Evolutionary conservation across 1,139 yeast genomes (phyloP), one percentile per base, ranked within the genome.

Genomic region (Candida neerlandica): DNA sequence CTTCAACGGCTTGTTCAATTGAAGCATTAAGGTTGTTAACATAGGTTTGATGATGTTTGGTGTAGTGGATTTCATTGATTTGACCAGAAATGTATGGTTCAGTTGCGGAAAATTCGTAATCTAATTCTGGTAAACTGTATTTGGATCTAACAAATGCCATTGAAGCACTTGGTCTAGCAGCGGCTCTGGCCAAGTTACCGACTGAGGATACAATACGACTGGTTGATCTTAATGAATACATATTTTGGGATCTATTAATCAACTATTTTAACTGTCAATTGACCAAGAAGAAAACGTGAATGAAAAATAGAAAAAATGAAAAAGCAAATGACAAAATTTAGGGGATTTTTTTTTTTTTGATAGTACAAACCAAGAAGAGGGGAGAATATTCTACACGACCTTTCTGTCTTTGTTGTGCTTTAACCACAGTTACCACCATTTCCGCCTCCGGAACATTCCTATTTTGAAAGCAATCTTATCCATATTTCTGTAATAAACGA

Each of bases 21-120:
- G 96, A 92, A 39, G 85, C 73, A 74, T 92, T 92, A 77, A 84
- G 89, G 45, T 96, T 95, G 64, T 81, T 89, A 62, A 90, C 97
- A 64, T 92, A 92, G 35, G 97, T 89, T 72, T 90, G 96, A 71
- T 92, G 97, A 73, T 92, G 98, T 77, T 92, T 91, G 33, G 50
- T 49, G 27, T 51, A 51, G 76, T 92, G 98, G 49, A 87, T 64
- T 71, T 90, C 96, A 71, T 90, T 92, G 73, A 92, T 91, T 66
- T 89, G 82, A 47, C 91, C 96, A 41, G 96, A 85, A 61, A 92
- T 90, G 73, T 75, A 81, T 51, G 98, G 98, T 75, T 92, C 98
- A 54, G 92, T 79, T 21, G 94, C 97, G 58, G 83, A 88, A 62
- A 84, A 91, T 65, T 86, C 96, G 81, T 87, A 92, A 68, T 86